These are phyloP conservation scores for Cryphonectria naterciae DNA, from an alignment of 2,329 filamentous ascomycete genomes.

Conservation along the genomic window DNA sequence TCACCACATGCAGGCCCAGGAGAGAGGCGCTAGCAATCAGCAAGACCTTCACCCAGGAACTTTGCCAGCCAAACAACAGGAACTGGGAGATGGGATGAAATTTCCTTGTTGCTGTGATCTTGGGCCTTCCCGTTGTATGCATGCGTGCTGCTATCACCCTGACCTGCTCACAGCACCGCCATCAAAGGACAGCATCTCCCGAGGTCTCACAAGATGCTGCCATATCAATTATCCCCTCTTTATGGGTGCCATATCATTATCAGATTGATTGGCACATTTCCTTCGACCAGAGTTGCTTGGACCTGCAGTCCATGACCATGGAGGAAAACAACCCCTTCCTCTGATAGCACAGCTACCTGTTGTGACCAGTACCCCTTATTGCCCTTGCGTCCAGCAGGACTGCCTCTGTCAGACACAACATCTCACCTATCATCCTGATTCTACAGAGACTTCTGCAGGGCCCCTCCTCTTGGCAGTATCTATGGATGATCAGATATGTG, in stretches of 20 bases:
- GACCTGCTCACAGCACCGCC: neutral
- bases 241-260: neutral
- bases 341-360: neutral
- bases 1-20: neutral
- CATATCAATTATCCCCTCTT: neutral
- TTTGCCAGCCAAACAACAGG: neutral
- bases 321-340: neutral
- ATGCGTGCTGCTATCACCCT: conserved; percentile 1
- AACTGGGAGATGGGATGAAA: neutral
- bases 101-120: neutral
- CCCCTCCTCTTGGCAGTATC: neutral
- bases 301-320: neutral
- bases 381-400: neutral
- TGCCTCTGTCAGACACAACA: neutral
- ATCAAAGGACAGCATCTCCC: neutral
- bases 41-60: neutral
- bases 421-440: neutral
- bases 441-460: neutral
- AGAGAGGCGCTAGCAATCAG: neutral
- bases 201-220: neutral
- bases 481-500: neutral
- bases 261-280: too few species aligned
- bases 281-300: neutral
- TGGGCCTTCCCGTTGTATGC: neutral
- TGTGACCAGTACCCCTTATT: neutral